phyloP scores from a whole-genome alignment of 2,329 filamentous ascomycete genomes.

The Tolypocladium tropicale region DNA sequence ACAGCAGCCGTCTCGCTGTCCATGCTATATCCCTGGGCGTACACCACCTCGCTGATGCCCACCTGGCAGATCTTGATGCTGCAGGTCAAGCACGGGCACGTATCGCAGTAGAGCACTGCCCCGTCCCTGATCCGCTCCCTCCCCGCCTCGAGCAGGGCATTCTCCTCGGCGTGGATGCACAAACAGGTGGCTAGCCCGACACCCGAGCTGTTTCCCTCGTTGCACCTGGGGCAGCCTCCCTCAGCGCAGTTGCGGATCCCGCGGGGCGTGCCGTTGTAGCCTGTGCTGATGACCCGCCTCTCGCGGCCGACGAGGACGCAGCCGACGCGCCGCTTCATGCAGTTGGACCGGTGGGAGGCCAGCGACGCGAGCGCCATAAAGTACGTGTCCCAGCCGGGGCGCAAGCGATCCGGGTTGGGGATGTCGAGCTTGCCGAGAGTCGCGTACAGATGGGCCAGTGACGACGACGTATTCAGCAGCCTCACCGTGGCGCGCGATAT shows the following conservation, averaged over 20 bases:
- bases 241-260: slow-evolving; percentile 84
- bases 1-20: slow-evolving; percentile 75
- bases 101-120: slow-evolving; percentile 85
- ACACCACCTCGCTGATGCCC: slow-evolving; percentile 91
- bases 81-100: slow-evolving; percentile 93
- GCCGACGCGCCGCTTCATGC: slow-evolving; percentile 95
- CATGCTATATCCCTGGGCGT: slow-evolving; percentile 90
- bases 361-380: slow-evolving; percentile 96
- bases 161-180: slow-evolving; percentile 97
- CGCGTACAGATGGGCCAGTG: slow-evolving; percentile 59
- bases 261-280: slow-evolving; percentile 95
- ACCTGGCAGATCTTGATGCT: slow-evolving; percentile 98
- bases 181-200: slow-evolving; percentile 75
- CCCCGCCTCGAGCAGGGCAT: slow-evolving; percentile 88
- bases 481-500: slow-evolving; percentile 75
- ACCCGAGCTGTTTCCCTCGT: slow-evolving; percentile 60
- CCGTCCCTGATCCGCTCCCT: slow-evolving; percentile 78
- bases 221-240: slow-evolving; percentile 84
- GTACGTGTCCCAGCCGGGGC: slow-evolving; percentile 92
- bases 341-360: slow-evolving; percentile 84
- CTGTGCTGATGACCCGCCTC: slow-evolving; percentile 82
- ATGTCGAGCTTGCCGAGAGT: slow-evolving; percentile 69
- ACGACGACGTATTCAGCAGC: slow-evolving; percentile 73
- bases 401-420: slow-evolving; percentile 65
- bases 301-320: slow-evolving; percentile 79